Evolutionary conservation across 169 alveolate species (phyloP), one percentile per base, ranked within the genome.

Genomic region (Eimeria brunetti): DNA sequence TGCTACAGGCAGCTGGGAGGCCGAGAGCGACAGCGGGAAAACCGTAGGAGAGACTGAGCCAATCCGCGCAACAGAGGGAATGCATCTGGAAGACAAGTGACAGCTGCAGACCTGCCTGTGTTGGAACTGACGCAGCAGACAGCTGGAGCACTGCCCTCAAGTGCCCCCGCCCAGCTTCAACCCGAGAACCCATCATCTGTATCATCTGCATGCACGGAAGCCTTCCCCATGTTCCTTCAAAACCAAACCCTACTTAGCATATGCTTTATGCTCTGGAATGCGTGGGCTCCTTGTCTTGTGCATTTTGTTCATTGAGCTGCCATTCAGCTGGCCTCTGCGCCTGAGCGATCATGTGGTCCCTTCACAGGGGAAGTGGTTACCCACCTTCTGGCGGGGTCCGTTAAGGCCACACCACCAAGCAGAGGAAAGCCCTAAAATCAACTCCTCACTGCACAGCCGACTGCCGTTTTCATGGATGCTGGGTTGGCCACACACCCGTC

Each of bases 241-340:
- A 30, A 30, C 51, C 46, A 16, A 49, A 60, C 36, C 41, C 36
- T 78, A 24, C 41, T 20, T 41, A 24, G 20, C 44, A 46, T 78
- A 46, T 44, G 38, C 8, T 49, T 22, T 9, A 78, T 58, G 46
- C 36, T 16, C 64, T 49, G 88, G 4, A 46, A 78, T 78, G 88
- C 41, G 22, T 41, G 88, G 62, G 88, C 62, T 78, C 22, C 88
- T 78, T 64, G 36, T 46, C 62, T 33, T 69, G 24, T 69, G 80
- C 51, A 14, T 69, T 69, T 27, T 1, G 64, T 24, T 16, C 14
- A 41, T 78, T 69, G 80, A 49, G 51, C 80, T 69, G 80, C 51
- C 51, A 36, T 36, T 36, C 80, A 69, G 80, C n/a, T 14, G 9
- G 80, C 80, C 80, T 16, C 46, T 69, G 80, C 51, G 80, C 51